A percentile compares a stretch with the other conserved stretches of the same genome.
phyloP scores from a whole-genome alignment of 2,329 filamentous ascomycete genomes.

The Diplodia scrobiculata region DNA sequence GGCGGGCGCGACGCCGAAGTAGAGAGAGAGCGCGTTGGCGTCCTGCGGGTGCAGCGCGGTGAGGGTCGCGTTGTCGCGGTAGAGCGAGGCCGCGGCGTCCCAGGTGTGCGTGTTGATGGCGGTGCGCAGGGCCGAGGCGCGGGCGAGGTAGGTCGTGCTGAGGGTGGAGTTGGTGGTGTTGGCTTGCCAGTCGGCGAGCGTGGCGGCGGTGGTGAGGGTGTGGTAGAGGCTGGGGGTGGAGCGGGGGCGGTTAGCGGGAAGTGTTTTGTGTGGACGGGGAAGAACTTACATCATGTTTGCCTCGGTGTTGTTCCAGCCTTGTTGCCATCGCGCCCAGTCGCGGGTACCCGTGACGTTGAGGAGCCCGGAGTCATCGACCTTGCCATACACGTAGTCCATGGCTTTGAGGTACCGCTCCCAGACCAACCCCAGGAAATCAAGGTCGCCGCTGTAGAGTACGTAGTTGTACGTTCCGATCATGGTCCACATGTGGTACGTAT shows the following conservation, averaged over 20 bases:
- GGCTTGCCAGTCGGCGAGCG: constrained; percentile 37
- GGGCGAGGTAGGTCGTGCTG: constrained; percentile 32
- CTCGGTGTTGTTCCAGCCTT: constrained; percentile 56
- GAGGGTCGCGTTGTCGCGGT: constrained; percentile 45
- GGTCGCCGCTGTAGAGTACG: constrained; percentile 45
- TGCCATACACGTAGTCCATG: constrained; percentile 47
- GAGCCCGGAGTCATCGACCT: constrained; percentile 49
- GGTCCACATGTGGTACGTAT: constrained; percentile 57
- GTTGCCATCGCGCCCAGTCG: constrained; percentile 50
- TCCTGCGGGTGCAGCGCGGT: constrained; percentile 55
- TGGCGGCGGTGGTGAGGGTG: constrained; percentile 37
- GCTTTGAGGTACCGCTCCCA: constrained; percentile 52
- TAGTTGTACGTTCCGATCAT: constrained; percentile 52
- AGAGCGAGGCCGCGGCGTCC: constrained; percentile 38
- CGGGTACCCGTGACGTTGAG: constrained; percentile 49
- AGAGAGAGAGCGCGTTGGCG: constrained; percentile 47
- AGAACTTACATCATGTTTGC: constrained; percentile 51
- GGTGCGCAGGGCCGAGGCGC: constrained; percentile 33
- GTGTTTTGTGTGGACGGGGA: neutral
- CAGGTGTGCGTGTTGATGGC: constrained; percentile 38
- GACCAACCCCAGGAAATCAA: constrained; percentile 44
- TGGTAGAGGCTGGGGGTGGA: constrained; percentile 49
- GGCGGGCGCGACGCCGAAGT: constrained; percentile 47
- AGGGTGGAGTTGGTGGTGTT: constrained; percentile 33
- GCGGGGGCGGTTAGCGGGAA: neutral